phyloP scores from a whole-genome alignment of 1,139 yeast genomes.

The Scheffersomyces cryptocercus region DNA sequence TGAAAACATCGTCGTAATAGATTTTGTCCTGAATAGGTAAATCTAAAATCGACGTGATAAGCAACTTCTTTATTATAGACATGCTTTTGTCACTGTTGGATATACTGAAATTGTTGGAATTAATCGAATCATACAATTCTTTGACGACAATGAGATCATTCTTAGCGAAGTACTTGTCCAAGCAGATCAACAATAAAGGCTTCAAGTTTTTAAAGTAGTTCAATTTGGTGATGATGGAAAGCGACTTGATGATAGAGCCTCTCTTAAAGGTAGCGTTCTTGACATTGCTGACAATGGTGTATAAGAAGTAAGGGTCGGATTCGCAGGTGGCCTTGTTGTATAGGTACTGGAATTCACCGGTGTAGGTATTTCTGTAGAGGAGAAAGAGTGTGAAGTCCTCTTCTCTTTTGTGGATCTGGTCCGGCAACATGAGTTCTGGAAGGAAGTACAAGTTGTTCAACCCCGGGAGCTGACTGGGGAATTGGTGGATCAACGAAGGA shows the following conservation, averaged over 20 bases:
- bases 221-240: conserved; percentile 54
- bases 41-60: conserved; percentile 48
- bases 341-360: conserved; percentile 45
- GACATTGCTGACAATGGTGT: conserved; percentile 56
- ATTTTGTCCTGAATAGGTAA: conserved; percentile 49
- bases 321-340: conserved; percentile 35
- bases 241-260: conserved; percentile 58
- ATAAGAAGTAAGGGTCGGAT: conserved; percentile 48
- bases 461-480: conserved; percentile 51
- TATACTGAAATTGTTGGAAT: conserved; percentile 33
- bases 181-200: conserved; percentile 56
- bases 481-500: conserved; percentile 49
- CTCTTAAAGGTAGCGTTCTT: conserved; percentile 48
- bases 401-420: conserved; percentile 58
- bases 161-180: conserved; percentile 45
- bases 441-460: conserved; percentile 36
- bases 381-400: conserved; percentile 64
- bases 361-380: conserved; percentile 40
- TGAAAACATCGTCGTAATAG: conserved; percentile 40
- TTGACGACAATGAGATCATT: conserved; percentile 21
- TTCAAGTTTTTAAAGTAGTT: conserved; percentile 58
- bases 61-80: conserved; percentile 36
- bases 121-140: conserved; percentile 38
- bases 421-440: conserved; percentile 66
- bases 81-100: conserved; percentile 28